Base-by-base conservation (phyloP, 2,329 filamentous ascomycete species). In the Pleomassaria siparia region DNA sequence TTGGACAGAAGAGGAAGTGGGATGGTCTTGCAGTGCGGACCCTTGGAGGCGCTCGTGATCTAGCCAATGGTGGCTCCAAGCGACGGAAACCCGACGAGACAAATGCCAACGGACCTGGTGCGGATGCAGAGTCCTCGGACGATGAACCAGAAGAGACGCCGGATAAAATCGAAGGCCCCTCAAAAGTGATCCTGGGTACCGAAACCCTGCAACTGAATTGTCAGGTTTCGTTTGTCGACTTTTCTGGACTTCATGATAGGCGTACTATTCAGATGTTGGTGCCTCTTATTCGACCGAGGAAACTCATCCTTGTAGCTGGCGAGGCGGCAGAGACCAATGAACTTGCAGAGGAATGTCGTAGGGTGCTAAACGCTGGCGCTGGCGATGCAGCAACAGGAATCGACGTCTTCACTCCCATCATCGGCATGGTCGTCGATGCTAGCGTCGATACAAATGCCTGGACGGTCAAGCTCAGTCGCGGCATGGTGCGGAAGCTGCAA, bases 391-490 rank as follows among this genome's bases (percentile, higher is more conserved):
- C 70, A 12, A 65, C 70, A 2, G 72, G 74, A 37, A 74, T 77
- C 15, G 80, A 91, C 54, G 89, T 99, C 4, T 92, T 92, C 66
- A 91, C 89, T 0, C 94, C 94, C 1, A 71, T 75, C 9, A 76
- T 89, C n/a, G 91, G 91, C 20, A 76, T 80, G 26, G 76, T 79
- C 12, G 80, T 99, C 33, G 86, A 99, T 69, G 94, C 92, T 11
- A 96, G 91, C 63, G 92, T 97, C 33, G 94, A 99, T 67, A 97
- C 92, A 4, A 96, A 97, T 67, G 91, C 94, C 3, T 99, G 95
- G 94, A 86, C 89, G 20, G 88, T 99, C 50, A 95, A 91, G 71
- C 80, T 99, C 15, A 91, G 89, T 40, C 89, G 92, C 58, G 77
- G 82, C 36, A 82, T 99, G 16, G 88, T 95, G 49, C 89, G 89